Evolutionary conservation across 73 alveolate species (phyloP), one percentile per base, ranked within the genome.

Genomic region (Paramecium octaurelia): DNA sequence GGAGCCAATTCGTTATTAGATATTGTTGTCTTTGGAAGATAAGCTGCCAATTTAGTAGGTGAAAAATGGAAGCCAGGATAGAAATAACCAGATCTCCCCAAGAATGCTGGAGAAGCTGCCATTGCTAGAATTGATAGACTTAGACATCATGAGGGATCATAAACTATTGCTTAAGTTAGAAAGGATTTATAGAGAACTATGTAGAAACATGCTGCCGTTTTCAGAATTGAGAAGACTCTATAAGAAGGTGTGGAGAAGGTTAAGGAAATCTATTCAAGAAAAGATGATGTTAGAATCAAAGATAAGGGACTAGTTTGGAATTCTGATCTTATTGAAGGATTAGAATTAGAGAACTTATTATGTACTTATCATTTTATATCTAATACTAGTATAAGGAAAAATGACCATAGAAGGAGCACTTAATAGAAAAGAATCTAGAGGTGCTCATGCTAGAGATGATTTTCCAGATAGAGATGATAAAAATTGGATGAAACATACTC

Each of bases 1-100:
- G 99, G 99, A 35, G 99, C 99, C 71, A 98, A 98, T 95, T 97
- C 99, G n/a, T 94, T 98, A 44, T 92, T 98, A 27, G 99, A 98
- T 95, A 90, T 98, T 70, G 99, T 98, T 73, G 97, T 98, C 58
- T 98, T 95, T 89, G 99, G 99, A 76, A 96, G 99, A 95, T 94
- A 97, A 35, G 98, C 99, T 54, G 98, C 99, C 2, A 92, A 86
- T 57, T 92, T 96, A 16, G 94, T 95, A 21, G 69, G 86, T 68
- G 97, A 94, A 34, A 59, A 80, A 31, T 93, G 64, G 93, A 95
- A 88, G 43, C 99, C 99, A 10, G 99, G 99, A 12, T 92, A 94
- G 58, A 73, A 95, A 12, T 95, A 95, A 69, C 92, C 59, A 44
- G 99, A 94, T 10, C 94, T 95, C 8, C 98, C 97, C 8, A 73